Percentiles rank a stretch among this genome's conserved stretches.
Conservation (phyloP, 306 rosid genomes). For the Fragaria iinumae region DNA sequence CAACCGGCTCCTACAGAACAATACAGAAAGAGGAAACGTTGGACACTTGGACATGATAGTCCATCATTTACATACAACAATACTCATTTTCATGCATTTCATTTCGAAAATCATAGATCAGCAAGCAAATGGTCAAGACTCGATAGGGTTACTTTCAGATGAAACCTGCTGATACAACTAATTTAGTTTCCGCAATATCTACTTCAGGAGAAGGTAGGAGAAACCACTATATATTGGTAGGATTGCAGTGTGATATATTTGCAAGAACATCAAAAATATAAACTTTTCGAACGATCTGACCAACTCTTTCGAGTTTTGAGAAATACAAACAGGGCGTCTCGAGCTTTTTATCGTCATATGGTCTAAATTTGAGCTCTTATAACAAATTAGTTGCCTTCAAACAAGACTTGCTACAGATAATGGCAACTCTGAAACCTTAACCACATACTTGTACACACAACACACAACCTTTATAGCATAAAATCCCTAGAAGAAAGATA, state of each 20-base stretch:
- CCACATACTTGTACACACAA: not conserved
- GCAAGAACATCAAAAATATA: not conserved
- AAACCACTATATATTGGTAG: not conserved
- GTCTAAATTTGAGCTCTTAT: not conserved
- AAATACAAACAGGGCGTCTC: not conserved
- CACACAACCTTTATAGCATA: not conserved
- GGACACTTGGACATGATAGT: not conserved
- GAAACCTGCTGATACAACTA: not conserved
- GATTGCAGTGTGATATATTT: not conserved
- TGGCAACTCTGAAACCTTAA: not conserved
- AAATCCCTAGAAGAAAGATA: not conserved
- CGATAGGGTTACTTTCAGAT: not conserved
- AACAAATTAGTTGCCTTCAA: not conserved
- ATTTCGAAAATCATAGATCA: not conserved
- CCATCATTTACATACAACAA: not conserved
- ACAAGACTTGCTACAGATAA: not conserved
- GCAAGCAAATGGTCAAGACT: not conserved
- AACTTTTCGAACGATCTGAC: not conserved
- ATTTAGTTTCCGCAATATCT: not conserved
- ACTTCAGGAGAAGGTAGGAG: not conserved
- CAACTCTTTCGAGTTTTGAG: not conserved
- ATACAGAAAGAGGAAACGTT: conserved; percentile 5
- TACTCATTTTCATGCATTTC: not conserved
- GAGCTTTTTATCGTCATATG: not conserved
- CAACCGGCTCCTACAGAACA: conserved; percentile 76